Percentiles rank a stretch among this genome's conserved stretches.
Evolutionary conservation across 805 yeast genomes (phyloP).

Genomic region (Sugiyamaella marilandica): DNA sequence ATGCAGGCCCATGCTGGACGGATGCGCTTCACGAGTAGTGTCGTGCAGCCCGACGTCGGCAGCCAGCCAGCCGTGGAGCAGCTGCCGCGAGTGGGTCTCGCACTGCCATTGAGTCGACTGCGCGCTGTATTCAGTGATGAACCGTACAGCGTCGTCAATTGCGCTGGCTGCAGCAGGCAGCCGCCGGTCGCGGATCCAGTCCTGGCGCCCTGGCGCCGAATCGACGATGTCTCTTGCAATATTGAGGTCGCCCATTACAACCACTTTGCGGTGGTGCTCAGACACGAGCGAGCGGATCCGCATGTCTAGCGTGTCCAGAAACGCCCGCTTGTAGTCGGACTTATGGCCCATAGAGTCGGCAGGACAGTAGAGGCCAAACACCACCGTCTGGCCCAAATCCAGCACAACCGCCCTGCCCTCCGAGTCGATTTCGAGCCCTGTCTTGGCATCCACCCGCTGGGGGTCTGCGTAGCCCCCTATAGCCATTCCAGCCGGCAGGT

Average conservation of each 20-base stretch:
- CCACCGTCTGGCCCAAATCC: slow-evolving; percentile 49
- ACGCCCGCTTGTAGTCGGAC: slow-evolving; percentile 52
- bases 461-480: slow-evolving; percentile 75
- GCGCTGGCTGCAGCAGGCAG: background rate
- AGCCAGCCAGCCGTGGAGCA: slow-evolving; percentile 44
- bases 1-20: slow-evolving; percentile 60
- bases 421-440: slow-evolving; percentile 52
- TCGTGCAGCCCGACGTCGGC: slow-evolving; percentile 29
- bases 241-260: slow-evolving; percentile 86
- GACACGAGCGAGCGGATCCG: slow-evolving; percentile 54
- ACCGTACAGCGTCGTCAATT: slow-evolving; percentile 23
- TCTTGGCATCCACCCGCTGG: slow-evolving; percentile 33
- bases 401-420: slow-evolving; percentile 80
- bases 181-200: slow-evolving; percentile 34
- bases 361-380: slow-evolving; percentile 73
- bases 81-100: slow-evolving; percentile 39
- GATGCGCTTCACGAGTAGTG: slow-evolving; percentile 40
- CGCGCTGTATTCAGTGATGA: slow-evolving; percentile 35
- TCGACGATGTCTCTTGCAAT: slow-evolving; percentile 77
- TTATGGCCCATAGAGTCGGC: slow-evolving; percentile 69
- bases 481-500: slow-evolving; percentile 24
- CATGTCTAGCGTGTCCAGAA: slow-evolving; percentile 53
- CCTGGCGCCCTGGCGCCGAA: slow-evolving; percentile 63
- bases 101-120: slow-evolving; percentile 36
- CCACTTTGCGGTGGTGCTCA: slow-evolving; percentile 57